phyloP scores from a whole-genome alignment of 495 filamentous ascomycete genomes.

The Paragyromitra xinjiangensis region DNA sequence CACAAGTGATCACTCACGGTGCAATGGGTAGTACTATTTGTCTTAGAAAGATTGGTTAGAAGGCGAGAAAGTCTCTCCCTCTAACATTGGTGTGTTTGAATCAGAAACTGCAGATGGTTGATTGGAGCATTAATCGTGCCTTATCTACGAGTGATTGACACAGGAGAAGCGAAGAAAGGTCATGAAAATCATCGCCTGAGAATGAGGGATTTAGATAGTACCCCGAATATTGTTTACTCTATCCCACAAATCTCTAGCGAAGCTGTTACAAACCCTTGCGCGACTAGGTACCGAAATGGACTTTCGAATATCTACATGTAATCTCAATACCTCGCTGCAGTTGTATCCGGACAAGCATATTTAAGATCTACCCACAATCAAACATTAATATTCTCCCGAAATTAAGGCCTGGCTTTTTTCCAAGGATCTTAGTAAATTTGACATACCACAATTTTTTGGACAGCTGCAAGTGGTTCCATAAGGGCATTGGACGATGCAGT shows the following conservation, averaged over 20 bases:
- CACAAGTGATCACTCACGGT: not conserved
- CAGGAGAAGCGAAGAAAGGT: not conserved
- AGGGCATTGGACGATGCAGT: not conserved
- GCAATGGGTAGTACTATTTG: not conserved
- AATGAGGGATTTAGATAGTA: not conserved
- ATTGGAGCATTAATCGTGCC: not conserved
- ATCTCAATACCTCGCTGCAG: not conserved
- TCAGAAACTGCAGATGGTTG: not conserved
- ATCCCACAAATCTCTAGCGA: not conserved
- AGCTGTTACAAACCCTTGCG: not conserved
- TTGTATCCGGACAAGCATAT: not conserved
- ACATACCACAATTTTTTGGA: not conserved
- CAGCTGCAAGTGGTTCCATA: not conserved
- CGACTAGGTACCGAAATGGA: not conserved
- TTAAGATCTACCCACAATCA: slow-evolving; percentile 4
- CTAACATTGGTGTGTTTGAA: not conserved
- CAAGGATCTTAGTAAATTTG: not conserved
- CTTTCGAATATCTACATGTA: not conserved
- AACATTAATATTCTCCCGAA: not conserved
- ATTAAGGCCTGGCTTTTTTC: not conserved
- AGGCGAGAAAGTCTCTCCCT: not conserved
- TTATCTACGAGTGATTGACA: not conserved
- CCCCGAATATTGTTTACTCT: not conserved
- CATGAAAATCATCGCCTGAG: not conserved
- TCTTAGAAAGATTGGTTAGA: not conserved